A percentile compares a stretch with the other conserved stretches of the same genome.
Evolutionary conservation across 1,284 basidiomycete species (phyloP).

Genomic region (Crucibulum cyathiforme): DNA sequence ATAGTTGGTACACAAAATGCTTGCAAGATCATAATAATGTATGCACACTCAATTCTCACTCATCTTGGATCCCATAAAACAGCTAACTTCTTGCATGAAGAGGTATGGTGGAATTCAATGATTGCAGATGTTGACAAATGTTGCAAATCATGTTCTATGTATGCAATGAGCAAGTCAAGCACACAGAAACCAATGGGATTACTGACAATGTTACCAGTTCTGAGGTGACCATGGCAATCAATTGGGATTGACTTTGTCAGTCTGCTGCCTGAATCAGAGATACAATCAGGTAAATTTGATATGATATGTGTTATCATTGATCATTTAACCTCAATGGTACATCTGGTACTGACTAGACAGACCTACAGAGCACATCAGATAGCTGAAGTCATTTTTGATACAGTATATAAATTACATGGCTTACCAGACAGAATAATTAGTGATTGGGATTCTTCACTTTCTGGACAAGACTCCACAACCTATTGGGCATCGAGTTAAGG

Average conservation of each 20-base stretch:
- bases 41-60: background rate
- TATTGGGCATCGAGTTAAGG: too few relatives aligned
- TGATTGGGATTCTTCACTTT: too few relatives aligned
- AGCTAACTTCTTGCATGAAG: too few relatives aligned
- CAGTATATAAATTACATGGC: too few relatives aligned
- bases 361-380: background rate
- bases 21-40: background rate
- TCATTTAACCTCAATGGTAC: conserved; percentile 1
- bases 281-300: background rate
- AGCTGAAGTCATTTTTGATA: too few relatives aligned
- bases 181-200: background rate
- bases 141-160: too few relatives aligned
- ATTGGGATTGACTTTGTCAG: background rate
- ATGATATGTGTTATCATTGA: background rate
- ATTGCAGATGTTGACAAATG: too few relatives aligned
- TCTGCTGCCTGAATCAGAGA: background rate
- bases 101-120: too few relatives aligned
- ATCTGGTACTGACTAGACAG: background rate
- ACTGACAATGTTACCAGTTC: background rate
- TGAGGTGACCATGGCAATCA: background rate
- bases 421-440: too few relatives aligned
- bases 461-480: too few relatives aligned
- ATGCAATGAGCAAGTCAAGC: background rate
- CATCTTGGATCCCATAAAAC: background rate
- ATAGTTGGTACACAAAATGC: background rate